Evolutionary conservation across 345 rosid genomes (phyloP).

Genomic region (Balakata baccata): DNA sequence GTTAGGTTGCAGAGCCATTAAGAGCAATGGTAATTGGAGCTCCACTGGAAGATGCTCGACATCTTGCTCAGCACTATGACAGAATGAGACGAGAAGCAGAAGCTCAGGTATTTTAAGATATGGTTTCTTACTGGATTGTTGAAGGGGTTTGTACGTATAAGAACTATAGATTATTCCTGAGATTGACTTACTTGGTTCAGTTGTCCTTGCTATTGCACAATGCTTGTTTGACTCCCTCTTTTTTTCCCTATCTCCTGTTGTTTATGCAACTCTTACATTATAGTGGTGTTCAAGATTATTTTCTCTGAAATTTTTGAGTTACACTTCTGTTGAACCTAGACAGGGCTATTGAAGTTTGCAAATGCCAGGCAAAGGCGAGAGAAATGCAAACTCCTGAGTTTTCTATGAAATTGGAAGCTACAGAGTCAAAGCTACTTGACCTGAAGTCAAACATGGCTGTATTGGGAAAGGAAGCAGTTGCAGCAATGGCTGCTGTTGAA

Average conservation of each 20-base stretch:
- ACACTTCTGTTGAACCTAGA: conserved; percentile 34
- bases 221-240: background rate
- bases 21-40: conserved; percentile 95
- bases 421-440: conserved; percentile 75
- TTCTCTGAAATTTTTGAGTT: conserved; percentile 5
- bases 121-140: conserved; percentile 5
- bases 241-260: background rate
- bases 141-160: background rate
- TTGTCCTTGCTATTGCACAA: too few relatives aligned
- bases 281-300: background rate
- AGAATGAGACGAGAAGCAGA: conserved; percentile 91
- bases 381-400: conserved; percentile 67
- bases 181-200: background rate
- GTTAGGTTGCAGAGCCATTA: conserved; percentile 89
- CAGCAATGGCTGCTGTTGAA: conserved; percentile 91
- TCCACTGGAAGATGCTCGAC: conserved; percentile 92
- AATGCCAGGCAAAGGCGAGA: conserved; percentile 70
- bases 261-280: background rate
- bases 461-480: conserved; percentile 82
- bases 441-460: conserved; percentile 67
- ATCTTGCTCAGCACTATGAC: conserved; percentile 95
- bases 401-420: conserved; percentile 67
- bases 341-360: conserved; percentile 93
- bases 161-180: background rate
- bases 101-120: conserved; percentile 63